Evolutionary conservation across 164 flowering plant species (phyloP).

Genomic region (Euptelea pleiosperma): DNA sequence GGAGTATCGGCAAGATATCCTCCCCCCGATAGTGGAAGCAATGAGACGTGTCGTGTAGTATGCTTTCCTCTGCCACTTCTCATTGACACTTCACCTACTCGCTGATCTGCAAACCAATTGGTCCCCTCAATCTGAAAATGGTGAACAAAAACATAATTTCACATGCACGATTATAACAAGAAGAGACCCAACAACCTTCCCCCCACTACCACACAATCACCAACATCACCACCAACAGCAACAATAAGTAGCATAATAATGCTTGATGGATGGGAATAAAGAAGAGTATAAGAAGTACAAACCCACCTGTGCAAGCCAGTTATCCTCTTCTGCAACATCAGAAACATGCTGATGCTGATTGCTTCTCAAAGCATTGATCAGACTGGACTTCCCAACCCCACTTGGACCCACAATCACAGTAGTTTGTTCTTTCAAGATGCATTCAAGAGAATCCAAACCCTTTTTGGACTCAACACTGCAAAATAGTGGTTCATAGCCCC

Average conservation of each 20-base stretch:
- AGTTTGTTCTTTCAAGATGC: constrained; percentile 62
- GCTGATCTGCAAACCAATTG: constrained; percentile 90
- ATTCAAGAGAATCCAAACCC: constrained; percentile 62
- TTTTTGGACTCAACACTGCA: constrained; percentile 74
- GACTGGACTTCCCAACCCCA: constrained; percentile 98
- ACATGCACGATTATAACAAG: no score
- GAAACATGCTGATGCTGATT: constrained; percentile 18
- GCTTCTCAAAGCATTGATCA: constrained; percentile 88
- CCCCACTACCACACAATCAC: background rate
- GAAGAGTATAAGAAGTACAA: constrained; percentile 9
- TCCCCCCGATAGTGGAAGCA: constrained; percentile 82
- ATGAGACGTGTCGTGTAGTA: constrained; percentile 85
- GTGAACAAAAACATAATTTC: background rate
- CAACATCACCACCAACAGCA: background rate
- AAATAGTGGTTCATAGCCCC: constrained; percentile 88
- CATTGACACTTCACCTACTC: constrained; percentile 89
- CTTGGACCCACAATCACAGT: constrained; percentile 95
- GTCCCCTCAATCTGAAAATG: constrained; percentile 54
- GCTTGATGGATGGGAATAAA: background rate
- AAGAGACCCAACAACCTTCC: no score
- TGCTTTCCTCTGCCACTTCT: constrained; percentile 96
- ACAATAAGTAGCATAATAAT: background rate
- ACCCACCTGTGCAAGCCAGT: constrained; percentile 58
- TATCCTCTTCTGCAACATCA: constrained; percentile 36
- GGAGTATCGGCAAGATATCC: constrained; percentile 98